These are phyloP conservation scores for Huntiella moniliformis DNA, from an alignment of 2,329 filamentous ascomycete species.

Conservation along the genomic window DNA sequence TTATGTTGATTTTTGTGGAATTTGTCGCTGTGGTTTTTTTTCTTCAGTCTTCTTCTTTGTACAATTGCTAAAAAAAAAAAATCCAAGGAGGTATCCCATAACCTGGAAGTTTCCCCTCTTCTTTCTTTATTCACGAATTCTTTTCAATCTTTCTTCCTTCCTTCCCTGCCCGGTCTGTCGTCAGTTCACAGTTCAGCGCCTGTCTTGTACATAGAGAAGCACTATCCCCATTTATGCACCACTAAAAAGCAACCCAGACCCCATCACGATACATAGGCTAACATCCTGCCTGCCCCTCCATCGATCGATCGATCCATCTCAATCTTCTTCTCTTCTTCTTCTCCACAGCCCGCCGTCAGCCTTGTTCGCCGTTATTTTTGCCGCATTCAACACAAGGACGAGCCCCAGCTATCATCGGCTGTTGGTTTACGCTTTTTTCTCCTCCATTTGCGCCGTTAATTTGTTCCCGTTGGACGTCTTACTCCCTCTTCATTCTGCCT, in stretches of 20 bases:
- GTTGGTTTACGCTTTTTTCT: not conserved
- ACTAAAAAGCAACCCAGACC: too few species aligned
- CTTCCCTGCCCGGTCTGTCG: not conserved
- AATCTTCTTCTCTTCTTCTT: not conserved
- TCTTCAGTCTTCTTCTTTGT: not conserved
- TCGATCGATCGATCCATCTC: not conserved
- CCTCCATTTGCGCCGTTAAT: not conserved
- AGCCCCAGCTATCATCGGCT: too few species aligned
- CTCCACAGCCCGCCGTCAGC: too few species aligned
- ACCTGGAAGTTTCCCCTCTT: not conserved
- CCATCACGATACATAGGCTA: too few species aligned
- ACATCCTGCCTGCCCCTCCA: too few species aligned
- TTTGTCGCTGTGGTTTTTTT: not conserved
- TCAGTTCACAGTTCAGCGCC: constrained; percentile 1
- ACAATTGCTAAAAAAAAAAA: too few species aligned
- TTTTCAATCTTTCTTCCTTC: not conserved
- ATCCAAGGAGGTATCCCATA: too few species aligned
- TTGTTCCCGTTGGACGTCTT: not conserved
- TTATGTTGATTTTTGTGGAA: not conserved
- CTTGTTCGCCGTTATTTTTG: too few species aligned
- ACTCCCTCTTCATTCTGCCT: not conserved
- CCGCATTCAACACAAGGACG: too few species aligned
- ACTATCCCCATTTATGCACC: too few species aligned
- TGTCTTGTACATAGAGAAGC: not conserved
- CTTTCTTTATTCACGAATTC: not conserved